These are phyloP conservation scores for Colletotrichum sojae DNA, from an alignment of 2,329 filamentous ascomycete species.

Conservation along the genomic window DNA sequence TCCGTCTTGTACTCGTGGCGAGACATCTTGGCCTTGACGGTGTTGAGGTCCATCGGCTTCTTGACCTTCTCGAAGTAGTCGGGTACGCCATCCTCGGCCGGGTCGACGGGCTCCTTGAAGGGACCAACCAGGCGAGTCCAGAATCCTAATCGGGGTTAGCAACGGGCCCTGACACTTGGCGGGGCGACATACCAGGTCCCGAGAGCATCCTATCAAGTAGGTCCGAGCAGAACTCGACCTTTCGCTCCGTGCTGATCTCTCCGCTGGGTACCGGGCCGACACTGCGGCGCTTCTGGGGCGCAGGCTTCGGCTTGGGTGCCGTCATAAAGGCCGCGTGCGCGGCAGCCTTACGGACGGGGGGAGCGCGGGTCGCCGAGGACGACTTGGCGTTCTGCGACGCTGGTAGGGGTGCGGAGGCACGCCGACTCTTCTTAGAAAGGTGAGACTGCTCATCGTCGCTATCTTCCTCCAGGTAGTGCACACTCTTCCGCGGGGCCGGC, in stretches of 20 bases:
- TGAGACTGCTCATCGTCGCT: conserved; percentile 55
- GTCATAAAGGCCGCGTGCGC: conserved; percentile 32
- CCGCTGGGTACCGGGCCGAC: conserved; percentile 46
- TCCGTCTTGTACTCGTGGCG: conserved; percentile 64
- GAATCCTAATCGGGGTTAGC: conserved; percentile 62
- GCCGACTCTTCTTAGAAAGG: conserved; percentile 58
- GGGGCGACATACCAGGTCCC: conserved; percentile 64
- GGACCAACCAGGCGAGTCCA: conserved; percentile 77
- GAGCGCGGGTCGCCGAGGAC: conserved; percentile 7
- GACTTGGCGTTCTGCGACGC: conserved; percentile 34
- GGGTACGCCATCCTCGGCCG: conserved; percentile 69
- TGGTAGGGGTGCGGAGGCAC: conserved; percentile 53
- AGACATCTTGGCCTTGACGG: conserved; percentile 74
- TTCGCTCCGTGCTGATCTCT: conserved; percentile 47
- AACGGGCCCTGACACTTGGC: not conserved
- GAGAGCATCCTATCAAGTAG: conserved; percentile 72
- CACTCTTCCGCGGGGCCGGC: conserved; percentile 57
- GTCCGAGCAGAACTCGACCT: conserved; percentile 72
- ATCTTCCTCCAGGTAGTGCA: conserved; percentile 63
- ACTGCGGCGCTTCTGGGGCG: conserved; percentile 51
- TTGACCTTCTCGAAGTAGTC: conserved; percentile 74
- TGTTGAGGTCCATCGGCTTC: conserved; percentile 73
- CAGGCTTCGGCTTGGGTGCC: conserved; percentile 51
- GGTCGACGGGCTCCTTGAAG: conserved; percentile 73
- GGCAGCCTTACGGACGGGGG: conserved; percentile 47